phyloP scores from a whole-genome alignment of 768 basidiomycete species.

The Tephrocybe sp. region DNA sequence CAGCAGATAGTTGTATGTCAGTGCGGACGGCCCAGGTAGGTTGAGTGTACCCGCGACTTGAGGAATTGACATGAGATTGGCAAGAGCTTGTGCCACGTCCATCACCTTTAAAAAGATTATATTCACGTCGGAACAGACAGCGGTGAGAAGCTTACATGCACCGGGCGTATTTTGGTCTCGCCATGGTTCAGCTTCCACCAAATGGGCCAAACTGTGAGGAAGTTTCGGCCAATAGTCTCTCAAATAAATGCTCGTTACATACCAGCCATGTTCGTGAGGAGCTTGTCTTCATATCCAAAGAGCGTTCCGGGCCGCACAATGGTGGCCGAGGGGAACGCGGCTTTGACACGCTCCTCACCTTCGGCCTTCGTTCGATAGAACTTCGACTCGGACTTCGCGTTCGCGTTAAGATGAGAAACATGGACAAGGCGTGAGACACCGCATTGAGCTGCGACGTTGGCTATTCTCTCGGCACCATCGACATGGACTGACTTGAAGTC shows the following conservation, averaged over 20 bases:
- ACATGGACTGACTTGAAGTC: constrained; percentile 80
- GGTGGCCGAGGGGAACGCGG: constrained; percentile 81
- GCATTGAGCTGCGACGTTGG: constrained; percentile 70
- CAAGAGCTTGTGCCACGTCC: constrained; percentile 91
- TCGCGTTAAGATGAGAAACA: constrained; percentile 93
- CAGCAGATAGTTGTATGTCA: constrained; percentile 80
- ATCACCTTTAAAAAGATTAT: constrained; percentile 57
- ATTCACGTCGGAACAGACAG: constrained; percentile 20
- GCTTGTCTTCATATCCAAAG: constrained; percentile 95
- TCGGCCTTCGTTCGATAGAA: constrained; percentile 90
- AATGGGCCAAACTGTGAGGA: constrained; percentile 74
- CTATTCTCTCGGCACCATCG: constrained; percentile 81
- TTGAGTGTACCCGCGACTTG: constrained; percentile 67
- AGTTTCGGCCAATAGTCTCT: constrained; percentile 13
- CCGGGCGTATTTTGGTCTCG: constrained; percentile 85
- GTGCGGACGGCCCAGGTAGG: constrained; percentile 86
- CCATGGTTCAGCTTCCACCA: constrained; percentile 94
- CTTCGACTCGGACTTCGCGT: constrained; percentile 69
- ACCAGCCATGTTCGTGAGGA: constrained; percentile 92
- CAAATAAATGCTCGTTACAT: constrained; percentile 31
- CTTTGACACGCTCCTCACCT: constrained; percentile 85
- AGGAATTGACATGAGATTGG: constrained; percentile 68
- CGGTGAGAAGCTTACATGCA: constrained; percentile 64
- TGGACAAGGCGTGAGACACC: constrained; percentile 89
- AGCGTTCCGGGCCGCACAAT: constrained; percentile 84